Base-by-base conservation (phyloP, 345 rosid genomes). In the Heritiera fomes region DNA sequence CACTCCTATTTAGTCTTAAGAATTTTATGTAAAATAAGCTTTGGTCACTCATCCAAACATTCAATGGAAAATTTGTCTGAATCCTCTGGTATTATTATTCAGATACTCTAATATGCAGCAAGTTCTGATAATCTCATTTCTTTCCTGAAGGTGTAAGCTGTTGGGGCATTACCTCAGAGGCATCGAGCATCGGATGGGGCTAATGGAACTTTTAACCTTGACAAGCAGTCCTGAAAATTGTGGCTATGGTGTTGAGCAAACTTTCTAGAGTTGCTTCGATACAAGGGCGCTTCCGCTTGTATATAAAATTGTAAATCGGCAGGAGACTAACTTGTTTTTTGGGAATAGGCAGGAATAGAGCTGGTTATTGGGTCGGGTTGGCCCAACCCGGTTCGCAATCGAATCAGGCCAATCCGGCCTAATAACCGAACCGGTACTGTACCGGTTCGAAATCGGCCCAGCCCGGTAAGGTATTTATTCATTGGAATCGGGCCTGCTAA, bases 101-200 rank as follows among this genome's bases (percentile, higher is more conserved):
- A 18, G 30, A 3, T 50, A 50, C 55, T 12, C 17, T 50, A 20
- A 58, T 23, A 23, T 58, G 20, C 6, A 13, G 38, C 40, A 49
- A 43, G 40, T 79, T 76, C 67, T 56, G 49, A 76, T 52, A 23
- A 6, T 32, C 9, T 23, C 23, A 15, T 7, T 23, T 60, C n/a
- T 62, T 55, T 8, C 23, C 40, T 53, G 45, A 73, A 92, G 98
- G 98, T 94, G 93, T 82, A 93, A 93, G 95, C 85, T 94, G 50
- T 71, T 94, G 85, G 97, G 97, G 80, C 98, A 94, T 81, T 88
- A 91, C 78, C 90, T 94, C 15, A 87, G 97, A 87, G 98, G 98
- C 64, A 84, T 92, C 6, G 95, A 94, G 83, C 90, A 92, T 77
- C 87, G 95, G 55, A 82, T 89, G 91, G 96, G 88, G 88, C 94